Evolutionary conservation across 768 basidiomycete genomes (phyloP), one percentile per base, ranked within the genome.

Genomic region (Boletus rubescentipes): DNA sequence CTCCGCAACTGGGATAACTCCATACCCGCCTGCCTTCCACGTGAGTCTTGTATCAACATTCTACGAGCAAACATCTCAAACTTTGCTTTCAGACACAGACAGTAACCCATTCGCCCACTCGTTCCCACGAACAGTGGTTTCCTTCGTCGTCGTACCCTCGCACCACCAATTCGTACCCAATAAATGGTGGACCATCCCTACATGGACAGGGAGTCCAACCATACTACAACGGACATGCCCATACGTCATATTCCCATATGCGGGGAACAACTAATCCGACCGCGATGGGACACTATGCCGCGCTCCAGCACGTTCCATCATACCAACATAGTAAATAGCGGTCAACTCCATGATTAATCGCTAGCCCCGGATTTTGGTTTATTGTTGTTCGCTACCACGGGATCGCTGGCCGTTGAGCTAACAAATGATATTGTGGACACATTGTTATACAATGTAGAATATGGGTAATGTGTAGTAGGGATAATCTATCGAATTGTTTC

Each of bases 401-500:
- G 35, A 50, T 41, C 36, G 5, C 43, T 39, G 32, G 38, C 26
- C 18, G 3, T 35, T 15, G 36, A 38, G 39, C 38, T 49, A 34
- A 53, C 34, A 35, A 47, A 57, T 49, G 57, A 55, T 46, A 42
- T 38, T 54, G 49, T 41, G 57, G 54, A 57, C 52, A 55, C 42
- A 39, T 29, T 50, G 50, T 43, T 61, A 61, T 57, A 61, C 54
- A 58, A 39, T 65, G 66, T 65, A 69, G 67, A 65, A 65, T 54
- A 61, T 31, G 51, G 54, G 45, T 66, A 68, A 68, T 69, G 46
- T 51, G 49, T 20, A 38, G 51, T 57, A 59, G 45, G 59, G 41
- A 49, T 54, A 50, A 57, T 57, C 54, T 69, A 94, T 53, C 92
- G 83, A 58, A 96, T 82, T 18, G 79, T 81, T 70, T 90, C 87